Conservation (phyloP, 306 rosid species). For the Pyrus betulifolia region DNA sequence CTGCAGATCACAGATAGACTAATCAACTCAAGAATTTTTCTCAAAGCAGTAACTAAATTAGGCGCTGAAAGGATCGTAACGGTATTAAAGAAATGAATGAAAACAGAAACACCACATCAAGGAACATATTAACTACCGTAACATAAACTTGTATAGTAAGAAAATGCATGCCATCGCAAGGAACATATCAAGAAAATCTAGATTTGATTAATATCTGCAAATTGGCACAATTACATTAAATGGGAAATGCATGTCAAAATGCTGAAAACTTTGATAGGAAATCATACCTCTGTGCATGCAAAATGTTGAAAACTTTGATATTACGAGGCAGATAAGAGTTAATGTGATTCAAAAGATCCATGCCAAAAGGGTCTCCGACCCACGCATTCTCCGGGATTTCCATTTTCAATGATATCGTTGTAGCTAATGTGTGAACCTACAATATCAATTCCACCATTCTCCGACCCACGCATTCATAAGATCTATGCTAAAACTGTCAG, state of each 20-base stretch:
- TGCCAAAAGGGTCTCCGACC: constrained; percentile 66
- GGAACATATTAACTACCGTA: not conserved
- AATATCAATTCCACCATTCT: not conserved
- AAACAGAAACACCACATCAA: constrained; percentile 30
- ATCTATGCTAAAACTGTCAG: no score
- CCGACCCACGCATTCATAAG: no score
- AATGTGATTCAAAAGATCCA: constrained; percentile 50
- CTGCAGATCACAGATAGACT: no score
- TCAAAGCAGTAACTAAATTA: not conserved
- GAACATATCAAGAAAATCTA: not conserved
- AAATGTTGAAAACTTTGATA: constrained; percentile 60
- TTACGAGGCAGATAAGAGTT: constrained; percentile 65
- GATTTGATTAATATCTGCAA: not conserved
- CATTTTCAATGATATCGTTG: constrained; percentile 79
- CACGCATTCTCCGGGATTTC: constrained; percentile 73
- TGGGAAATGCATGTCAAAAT: constrained; percentile 25
- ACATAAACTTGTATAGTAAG: not conserved
- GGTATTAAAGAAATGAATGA: not conserved
- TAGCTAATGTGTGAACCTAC: constrained; percentile 87
- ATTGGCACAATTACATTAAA: not conserved
- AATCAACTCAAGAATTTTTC: not conserved
- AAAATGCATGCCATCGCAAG: not conserved
- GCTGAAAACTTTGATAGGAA: constrained; percentile 52
- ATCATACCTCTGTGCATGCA: constrained; percentile 63
- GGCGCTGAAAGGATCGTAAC: not conserved